phyloP scores from a whole-genome alignment of 768 basidiomycete genomes.

The Peribolospora kevripleyi region DNA sequence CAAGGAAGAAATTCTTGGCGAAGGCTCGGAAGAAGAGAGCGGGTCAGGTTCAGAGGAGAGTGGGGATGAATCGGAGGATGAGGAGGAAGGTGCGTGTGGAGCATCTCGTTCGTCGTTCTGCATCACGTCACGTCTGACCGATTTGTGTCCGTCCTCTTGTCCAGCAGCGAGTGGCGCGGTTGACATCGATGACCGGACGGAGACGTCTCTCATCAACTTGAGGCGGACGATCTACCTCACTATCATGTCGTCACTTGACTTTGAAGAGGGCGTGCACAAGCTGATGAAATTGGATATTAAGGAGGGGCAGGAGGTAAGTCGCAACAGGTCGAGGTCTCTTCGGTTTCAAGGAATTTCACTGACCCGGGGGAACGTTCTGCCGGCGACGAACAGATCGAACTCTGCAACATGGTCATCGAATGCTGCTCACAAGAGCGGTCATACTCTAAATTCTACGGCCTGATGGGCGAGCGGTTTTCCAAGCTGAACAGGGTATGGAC shows the following conservation, averaged over 20 bases:
- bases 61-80: conserved; percentile 36
- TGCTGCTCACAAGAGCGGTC: conserved; percentile 99
- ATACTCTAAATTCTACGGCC: conserved; percentile 89
- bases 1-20: conserved; percentile 80
- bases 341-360: neutral
- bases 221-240: conserved; percentile 85
- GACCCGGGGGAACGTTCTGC: neutral
- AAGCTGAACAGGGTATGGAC: conserved; percentile 91
- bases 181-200: conserved; percentile 82
- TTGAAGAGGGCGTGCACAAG: conserved; percentile 95
- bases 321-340: neutral
- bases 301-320: conserved; percentile 74
- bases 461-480: conserved; percentile 85
- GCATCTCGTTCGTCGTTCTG: neutral
- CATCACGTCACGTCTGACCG: neutral
- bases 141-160: neutral
- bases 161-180: conserved; percentile 45
- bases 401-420: conserved; percentile 96
- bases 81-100: conserved; percentile 30
- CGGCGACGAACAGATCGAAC: conserved; percentile 41
- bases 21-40: conserved; percentile 30
- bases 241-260: conserved; percentile 40
- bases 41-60: conserved; percentile 14
- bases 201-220: conserved; percentile 84
- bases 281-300: conserved; percentile 72